These are phyloP conservation scores for Whalleya microplaca DNA, from an alignment of 2,329 filamentous ascomycete species.

Conservation along the genomic window DNA sequence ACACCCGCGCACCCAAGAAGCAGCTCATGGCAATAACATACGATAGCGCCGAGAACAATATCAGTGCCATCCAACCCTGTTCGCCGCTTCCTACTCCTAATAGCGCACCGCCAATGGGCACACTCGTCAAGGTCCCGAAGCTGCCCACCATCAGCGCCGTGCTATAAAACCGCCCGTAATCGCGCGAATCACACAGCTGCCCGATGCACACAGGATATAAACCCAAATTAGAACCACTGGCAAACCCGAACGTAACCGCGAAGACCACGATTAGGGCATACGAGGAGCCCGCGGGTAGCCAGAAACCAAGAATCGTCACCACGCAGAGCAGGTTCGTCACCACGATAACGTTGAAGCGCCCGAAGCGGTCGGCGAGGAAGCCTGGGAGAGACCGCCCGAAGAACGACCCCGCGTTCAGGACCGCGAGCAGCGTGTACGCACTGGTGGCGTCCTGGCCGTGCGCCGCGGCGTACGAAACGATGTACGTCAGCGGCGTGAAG, in stretches of 20 bases:
- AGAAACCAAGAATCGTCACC: slow-evolving; percentile 64
- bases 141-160: slow-evolving; percentile 79
- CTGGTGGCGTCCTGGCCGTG: slow-evolving; percentile 63
- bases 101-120: slow-evolving; percentile 49
- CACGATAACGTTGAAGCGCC: slow-evolving; percentile 82
- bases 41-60: slow-evolving; percentile 34
- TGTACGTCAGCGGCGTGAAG: slow-evolving; percentile 33
- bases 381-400: slow-evolving; percentile 79
- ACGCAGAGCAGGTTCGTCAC: slow-evolving; percentile 63
- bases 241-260: slow-evolving; percentile 75
- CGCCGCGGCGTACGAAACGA: slow-evolving; percentile 54
- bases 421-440: slow-evolving; percentile 76
- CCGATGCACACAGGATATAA: slow-evolving; percentile 80
- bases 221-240: slow-evolving; percentile 76
- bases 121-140: slow-evolving; percentile 63
- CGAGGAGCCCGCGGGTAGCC: slow-evolving; percentile 65
- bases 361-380: slow-evolving; percentile 73
- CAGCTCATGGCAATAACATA: slow-evolving; percentile 35
- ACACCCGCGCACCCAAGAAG: slow-evolving; percentile 31
- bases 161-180: slow-evolving; percentile 77
- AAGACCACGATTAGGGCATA: slow-evolving; percentile 68
- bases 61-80: slow-evolving; percentile 32
- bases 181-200: slow-evolving; percentile 74
- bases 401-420: slow-evolving; percentile 79
- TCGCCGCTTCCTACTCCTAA: slow-evolving; percentile 23